Evolutionary conservation across 23 red algal species (phyloP), one percentile per base, ranked within the genome.

Genomic region (Pyropia haitanensis): DNA sequence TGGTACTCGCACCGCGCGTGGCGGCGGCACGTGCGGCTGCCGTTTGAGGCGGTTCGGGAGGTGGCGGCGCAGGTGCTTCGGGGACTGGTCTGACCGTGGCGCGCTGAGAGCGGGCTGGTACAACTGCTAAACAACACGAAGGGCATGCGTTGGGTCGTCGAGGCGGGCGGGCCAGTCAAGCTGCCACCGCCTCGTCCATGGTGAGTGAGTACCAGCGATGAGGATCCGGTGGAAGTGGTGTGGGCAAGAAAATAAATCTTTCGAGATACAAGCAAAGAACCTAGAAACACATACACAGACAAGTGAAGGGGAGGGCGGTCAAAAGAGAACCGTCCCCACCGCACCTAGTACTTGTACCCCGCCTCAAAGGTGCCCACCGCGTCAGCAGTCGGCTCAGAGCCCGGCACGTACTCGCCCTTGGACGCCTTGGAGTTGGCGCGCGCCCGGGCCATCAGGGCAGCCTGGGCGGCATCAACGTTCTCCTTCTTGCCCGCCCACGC

Each of bases 311-410:
- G 13, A 1, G 10, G 13, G 39, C 39, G 39, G 39, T 46, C 39
- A 13, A 12, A 46, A 3, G 10, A 46, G 10, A 46, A 46, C 39
- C 39, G 39, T 46, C 10, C 4, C 8, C 4, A 46, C 8, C 0
- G 39, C 39, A 46, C 39, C 56, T 84, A 96, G 63, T 96, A 96
- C 70, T 90, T 90, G 81, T 96, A 96, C 24, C 85, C 92, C 27
- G 73, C 78, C 46, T 96, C 92, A 80, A 96, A 96, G 49, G 92
- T 96, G 9, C 92, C 92, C 22, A 73, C 53, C 51, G 39, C 69
- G 56, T 96, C 92, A 33, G 90, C 64, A 19, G 92, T 82, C 52
- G 85, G 85, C 85, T 96, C 92, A 50, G 92, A 96, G 25, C 92
- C 92, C 30, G 80, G 69, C 25, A 71, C 75, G 70, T 96, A 96